Evolutionary conservation across 495 filamentous ascomycete genomes (phyloP).

Genomic region (Eremomyces bilateralis): DNA sequence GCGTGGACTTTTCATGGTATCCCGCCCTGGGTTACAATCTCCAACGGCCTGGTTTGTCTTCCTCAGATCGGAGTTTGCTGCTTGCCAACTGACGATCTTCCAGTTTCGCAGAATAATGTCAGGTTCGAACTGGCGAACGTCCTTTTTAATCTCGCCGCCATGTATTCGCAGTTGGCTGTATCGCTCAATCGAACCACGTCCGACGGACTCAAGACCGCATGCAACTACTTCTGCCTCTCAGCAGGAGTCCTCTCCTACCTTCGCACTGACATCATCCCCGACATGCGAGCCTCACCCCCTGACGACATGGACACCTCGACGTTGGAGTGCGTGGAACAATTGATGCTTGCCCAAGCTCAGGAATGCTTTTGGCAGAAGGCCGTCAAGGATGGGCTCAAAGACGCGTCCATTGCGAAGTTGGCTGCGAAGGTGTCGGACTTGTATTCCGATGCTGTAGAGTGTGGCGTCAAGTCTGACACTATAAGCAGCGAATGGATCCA

Average conservation of each 20-base stretch:
- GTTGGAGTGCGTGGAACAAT: conserved; percentile 58
- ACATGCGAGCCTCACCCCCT: conserved; percentile 64
- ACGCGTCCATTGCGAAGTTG: conserved; percentile 73
- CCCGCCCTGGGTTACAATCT: conserved; percentile 80
- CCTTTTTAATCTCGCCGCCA: conserved; percentile 74
- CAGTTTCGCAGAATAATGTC: conserved; percentile 69
- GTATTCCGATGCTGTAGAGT: conserved; percentile 66
- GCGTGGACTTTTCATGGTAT: conserved; percentile 90
- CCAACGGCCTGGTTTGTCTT: conserved; percentile 35
- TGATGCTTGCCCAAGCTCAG: conserved; percentile 79
- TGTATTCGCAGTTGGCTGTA: conserved; percentile 83
- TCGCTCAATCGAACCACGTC: conserved; percentile 55
- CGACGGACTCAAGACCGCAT: conserved; percentile 72
- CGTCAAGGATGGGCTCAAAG: conserved; percentile 81
- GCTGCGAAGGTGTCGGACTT: conserved; percentile 85
- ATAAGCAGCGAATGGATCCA: conserved; percentile 95
- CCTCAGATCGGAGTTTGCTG: neutral
- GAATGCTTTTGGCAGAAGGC: conserved; percentile 98
- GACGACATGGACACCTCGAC: conserved; percentile 92
- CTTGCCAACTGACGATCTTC: conserved; percentile 1
- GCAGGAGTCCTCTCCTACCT: conserved; percentile 71
- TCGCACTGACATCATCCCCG: conserved; percentile 57
- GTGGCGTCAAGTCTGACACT: conserved; percentile 65
- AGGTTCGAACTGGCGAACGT: conserved; percentile 90
- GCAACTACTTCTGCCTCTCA: conserved; percentile 75